Percentiles rank a stretch among this genome's conserved stretches.
These are phyloP conservation scores for Phytophthora ramorum DNA, from an alignment of 352 stramenopile species.

Conservation along the genomic window DNA sequence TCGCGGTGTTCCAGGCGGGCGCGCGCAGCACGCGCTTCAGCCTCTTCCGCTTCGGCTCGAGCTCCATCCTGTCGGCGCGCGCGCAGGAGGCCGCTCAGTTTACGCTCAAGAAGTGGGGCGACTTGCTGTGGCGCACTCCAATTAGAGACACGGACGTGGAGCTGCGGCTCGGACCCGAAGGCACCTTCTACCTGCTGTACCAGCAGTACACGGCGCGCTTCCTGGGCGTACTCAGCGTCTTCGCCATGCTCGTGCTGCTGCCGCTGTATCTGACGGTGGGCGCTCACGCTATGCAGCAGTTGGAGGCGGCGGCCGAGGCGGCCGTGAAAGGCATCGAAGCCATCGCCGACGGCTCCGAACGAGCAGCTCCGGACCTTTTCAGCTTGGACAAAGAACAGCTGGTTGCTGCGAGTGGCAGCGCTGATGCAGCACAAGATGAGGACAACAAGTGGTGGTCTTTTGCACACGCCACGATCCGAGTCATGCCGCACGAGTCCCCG, in stretches of 20 bases:
- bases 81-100: conserved; percentile 50
- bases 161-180: conserved; percentile 69
- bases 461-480: conserved; percentile 79
- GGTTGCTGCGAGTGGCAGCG: conserved; percentile 11
- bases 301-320: conserved; percentile 34
- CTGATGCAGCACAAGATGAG: conserved; percentile 12
- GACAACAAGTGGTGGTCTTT: conserved; percentile 81
- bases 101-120: conserved; percentile 64
- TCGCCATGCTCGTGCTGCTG: conserved; percentile 73
- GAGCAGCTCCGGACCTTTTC: conserved; percentile 17
- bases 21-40: conserved; percentile 75
- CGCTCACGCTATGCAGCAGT: conserved; percentile 40
- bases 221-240: conserved; percentile 62
- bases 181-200: conserved; percentile 87
- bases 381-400: conserved; percentile 5
- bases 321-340: conserved; percentile 35
- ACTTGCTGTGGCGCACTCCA: conserved; percentile 75
- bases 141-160: conserved; percentile 76
- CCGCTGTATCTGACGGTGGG: conserved; percentile 76
- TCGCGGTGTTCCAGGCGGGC: conserved; percentile 71
- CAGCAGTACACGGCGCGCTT: conserved; percentile 80
- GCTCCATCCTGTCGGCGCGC: conserved; percentile 47
- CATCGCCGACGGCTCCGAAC: conserved; percentile 25
- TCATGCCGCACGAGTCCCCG: conserved; percentile 76
- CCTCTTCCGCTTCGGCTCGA: conserved; percentile 72